phyloP scores from a whole-genome alignment of 1,139 yeast species.

The Scheffersomyces titani region DNA sequence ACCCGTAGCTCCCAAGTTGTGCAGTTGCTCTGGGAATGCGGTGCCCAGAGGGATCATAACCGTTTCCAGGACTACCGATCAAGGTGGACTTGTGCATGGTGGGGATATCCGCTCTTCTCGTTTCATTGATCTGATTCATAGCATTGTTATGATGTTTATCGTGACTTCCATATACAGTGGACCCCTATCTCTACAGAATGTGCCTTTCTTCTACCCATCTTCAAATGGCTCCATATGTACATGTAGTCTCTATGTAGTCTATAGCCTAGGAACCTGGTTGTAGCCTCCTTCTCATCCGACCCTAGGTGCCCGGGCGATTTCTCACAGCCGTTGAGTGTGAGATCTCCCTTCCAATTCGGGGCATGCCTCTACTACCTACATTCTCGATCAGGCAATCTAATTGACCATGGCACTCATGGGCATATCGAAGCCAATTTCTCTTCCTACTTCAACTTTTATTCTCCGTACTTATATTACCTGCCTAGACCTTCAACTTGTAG shows the following conservation, averaged over 20 bases:
- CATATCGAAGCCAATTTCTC: not conserved
- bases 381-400: not conserved
- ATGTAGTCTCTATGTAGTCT: not conserved
- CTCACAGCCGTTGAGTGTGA: not conserved
- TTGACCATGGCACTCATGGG: not conserved
- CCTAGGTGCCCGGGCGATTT: not conserved
- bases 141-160: not conserved
- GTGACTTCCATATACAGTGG: not conserved
- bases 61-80: not conserved
- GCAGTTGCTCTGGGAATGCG: too few relatives aligned
- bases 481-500: constrained; percentile 6
- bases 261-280: not conserved
- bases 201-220: not conserved
- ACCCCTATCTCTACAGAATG: not conserved
- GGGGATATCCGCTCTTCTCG: not conserved
- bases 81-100: not conserved
- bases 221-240: not conserved
- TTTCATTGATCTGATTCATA: not conserved
- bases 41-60: not conserved
- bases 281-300: not conserved
- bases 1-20: not conserved
- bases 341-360: not conserved
- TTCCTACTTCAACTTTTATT: not conserved
- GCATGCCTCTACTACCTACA: not conserved
- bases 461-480: not conserved